A percentile compares a stretch with the other conserved stretches of the same genome.
Evolutionary conservation across 2,329 filamentous ascomycete species (phyloP).

Genomic region (Nemania diffusa): DNA sequence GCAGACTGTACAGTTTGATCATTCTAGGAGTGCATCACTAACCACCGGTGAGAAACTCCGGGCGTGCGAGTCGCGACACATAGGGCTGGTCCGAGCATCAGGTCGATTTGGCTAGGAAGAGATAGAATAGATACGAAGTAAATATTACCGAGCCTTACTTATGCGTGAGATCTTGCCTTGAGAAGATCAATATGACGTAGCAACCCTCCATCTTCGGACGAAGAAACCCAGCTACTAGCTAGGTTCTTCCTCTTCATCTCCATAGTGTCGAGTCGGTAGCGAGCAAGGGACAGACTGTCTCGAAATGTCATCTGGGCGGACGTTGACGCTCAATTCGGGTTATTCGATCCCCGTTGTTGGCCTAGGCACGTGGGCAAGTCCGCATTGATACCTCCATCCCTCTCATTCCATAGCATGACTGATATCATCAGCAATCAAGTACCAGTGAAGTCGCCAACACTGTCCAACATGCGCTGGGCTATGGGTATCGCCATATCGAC

Average conservation of each 20-base stretch:
- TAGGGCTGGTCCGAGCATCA: constrained; percentile 2
- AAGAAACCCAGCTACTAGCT: background rate
- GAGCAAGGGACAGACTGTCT: background rate
- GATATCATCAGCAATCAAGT: constrained; percentile 25
- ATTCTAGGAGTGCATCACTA: background rate
- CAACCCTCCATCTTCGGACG: background rate
- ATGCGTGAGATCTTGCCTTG: background rate
- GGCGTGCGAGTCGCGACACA: background rate
- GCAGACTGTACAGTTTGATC: background rate
- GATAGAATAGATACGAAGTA: background rate
- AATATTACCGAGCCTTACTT: background rate
- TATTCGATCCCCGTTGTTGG: constrained; percentile 49
- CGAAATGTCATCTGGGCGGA: constrained; percentile 14
- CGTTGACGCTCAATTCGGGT: constrained; percentile 48
- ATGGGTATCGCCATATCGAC: constrained; percentile 65
- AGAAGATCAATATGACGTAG: background rate
- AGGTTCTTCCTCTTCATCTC: background rate
- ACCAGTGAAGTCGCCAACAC: constrained; percentile 28
- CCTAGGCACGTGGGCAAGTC: constrained; percentile 50
- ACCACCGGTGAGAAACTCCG: background rate
- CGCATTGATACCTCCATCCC: background rate
- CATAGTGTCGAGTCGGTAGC: too few species aligned
- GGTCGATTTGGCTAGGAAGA: background rate
- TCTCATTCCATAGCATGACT: background rate
- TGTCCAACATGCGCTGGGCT: constrained; percentile 53